Conservation (phyloP, 2,329 filamentous ascomycete species). For the Septoria linicola region DNA sequence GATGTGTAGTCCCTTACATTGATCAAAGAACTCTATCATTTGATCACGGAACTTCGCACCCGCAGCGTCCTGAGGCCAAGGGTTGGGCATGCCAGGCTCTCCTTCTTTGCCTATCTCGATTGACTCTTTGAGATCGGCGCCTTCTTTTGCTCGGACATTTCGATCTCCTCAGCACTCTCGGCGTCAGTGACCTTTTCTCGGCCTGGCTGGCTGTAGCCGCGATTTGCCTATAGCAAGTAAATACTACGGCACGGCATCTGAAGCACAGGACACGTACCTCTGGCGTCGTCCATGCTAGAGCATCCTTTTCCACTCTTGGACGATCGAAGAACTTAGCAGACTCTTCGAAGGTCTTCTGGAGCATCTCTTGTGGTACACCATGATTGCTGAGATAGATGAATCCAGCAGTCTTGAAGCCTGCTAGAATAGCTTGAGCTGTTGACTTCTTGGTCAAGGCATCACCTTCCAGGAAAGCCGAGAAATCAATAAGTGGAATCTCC, state of each 20-base stretch:
- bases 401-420: conserved; percentile 79
- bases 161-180: conserved; percentile 55
- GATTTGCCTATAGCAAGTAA: conserved; percentile 42
- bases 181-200: conserved; percentile 68
- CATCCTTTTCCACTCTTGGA: conserved; percentile 60
- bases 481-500: conserved; percentile 62
- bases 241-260: background rate
- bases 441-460: conserved; percentile 21
- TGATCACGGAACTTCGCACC: conserved; percentile 69
- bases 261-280: conserved; percentile 29
- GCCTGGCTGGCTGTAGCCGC: conserved; percentile 49
- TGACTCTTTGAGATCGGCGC: conserved; percentile 55
- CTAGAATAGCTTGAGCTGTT: conserved; percentile 68
- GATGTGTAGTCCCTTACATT: conserved; percentile 70
- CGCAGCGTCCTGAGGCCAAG: conserved; percentile 61
- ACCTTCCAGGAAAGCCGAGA: conserved; percentile 63
- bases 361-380: conserved; percentile 57
- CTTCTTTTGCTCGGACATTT: conserved; percentile 52
- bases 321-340: conserved; percentile 71
- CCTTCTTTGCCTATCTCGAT: conserved; percentile 62
- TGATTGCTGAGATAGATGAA: conserved; percentile 87
- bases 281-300: conserved; percentile 61
- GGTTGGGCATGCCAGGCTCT: conserved; percentile 66
- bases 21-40: conserved; percentile 71
- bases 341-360: conserved; percentile 30